phyloP scores from a whole-genome alignment of 345 rosid genomes.

The Dovyalis caffra region DNA sequence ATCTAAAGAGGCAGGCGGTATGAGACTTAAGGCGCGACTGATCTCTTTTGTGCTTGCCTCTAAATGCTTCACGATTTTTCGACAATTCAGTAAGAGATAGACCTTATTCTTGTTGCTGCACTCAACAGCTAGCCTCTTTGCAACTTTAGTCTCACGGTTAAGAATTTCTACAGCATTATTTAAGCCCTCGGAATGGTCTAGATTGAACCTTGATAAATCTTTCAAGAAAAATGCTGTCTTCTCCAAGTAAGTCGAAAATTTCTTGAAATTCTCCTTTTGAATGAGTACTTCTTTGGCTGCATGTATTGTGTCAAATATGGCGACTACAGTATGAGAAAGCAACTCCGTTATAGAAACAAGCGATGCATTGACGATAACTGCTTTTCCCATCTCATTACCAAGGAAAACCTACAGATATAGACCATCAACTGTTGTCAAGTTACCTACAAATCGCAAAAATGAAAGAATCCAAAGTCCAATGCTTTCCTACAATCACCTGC shows the following conservation, averaged over 20 bases:
- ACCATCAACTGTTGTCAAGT: not conserved
- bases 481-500: no score
- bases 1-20: conserved; percentile 15
- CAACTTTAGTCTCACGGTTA: conserved; percentile 17
- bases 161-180: conserved; percentile 13
- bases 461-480: no score
- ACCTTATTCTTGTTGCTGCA: conserved; percentile 17
- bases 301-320: conserved; percentile 18
- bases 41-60: conserved; percentile 17
- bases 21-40: conserved; percentile 15
- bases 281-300: conserved; percentile 14
- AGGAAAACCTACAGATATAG: conserved; percentile 2
- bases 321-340: conserved; percentile 18
- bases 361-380: not conserved
- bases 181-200: conserved; percentile 12
- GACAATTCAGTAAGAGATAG: conserved; percentile 23
- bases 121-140: conserved; percentile 17
- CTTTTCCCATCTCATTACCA: conserved; percentile 19
- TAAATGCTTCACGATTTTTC: conserved; percentile 17
- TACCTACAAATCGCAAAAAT: no score
- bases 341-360: conserved; percentile 12
- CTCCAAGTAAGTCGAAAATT: conserved; percentile 25
- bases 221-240: conserved; percentile 11
- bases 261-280: conserved; percentile 23
- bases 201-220: conserved; percentile 20